These are phyloP conservation scores for Sphagnum magellanicum DNA, from an alignment of 228 moss, liverwort and hornwort species.

Conservation along the genomic window DNA sequence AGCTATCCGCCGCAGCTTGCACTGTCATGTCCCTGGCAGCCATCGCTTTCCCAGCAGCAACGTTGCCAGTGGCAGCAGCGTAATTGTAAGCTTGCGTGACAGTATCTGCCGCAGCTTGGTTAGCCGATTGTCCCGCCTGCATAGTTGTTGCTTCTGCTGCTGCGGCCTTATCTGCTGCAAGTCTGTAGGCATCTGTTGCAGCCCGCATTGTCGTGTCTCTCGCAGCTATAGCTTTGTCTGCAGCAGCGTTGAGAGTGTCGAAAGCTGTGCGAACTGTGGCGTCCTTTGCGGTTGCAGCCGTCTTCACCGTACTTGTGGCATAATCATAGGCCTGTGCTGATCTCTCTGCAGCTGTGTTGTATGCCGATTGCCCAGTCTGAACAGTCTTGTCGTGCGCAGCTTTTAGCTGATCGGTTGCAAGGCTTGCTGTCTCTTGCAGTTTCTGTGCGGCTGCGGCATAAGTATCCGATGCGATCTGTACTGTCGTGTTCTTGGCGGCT, in stretches of 20 bases:
- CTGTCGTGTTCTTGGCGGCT: neutral
- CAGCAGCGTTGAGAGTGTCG: neutral
- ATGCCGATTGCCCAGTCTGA: neutral
- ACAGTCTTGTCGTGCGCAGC: conserved; percentile 3
- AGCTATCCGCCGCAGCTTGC: neutral
- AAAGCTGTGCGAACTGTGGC: conserved; percentile 11
- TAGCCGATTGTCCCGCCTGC: neutral
- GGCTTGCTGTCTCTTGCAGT: too few species aligned
- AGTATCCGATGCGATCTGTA: neutral
- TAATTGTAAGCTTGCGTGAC: neutral
- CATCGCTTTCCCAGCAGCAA: neutral
- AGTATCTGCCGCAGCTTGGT: neutral
- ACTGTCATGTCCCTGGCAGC: neutral
- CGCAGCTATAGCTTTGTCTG: neutral
- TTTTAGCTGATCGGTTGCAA: neutral
- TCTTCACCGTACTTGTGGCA: neutral
- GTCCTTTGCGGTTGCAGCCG: conserved; percentile 22
- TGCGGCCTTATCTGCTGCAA: conserved; percentile 12
- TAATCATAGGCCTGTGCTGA: conserved; percentile 4
- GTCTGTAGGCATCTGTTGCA: conserved; percentile 4
- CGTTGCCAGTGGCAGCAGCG: neutral
- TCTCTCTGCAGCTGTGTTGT: neutral
- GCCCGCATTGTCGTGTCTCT: neutral
- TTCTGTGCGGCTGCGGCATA: neutral
- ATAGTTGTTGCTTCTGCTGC: conserved; percentile 7